Conservation (phyloP, 2,329 filamentous ascomycete species). For the Fusarium circinatum region DNA sequence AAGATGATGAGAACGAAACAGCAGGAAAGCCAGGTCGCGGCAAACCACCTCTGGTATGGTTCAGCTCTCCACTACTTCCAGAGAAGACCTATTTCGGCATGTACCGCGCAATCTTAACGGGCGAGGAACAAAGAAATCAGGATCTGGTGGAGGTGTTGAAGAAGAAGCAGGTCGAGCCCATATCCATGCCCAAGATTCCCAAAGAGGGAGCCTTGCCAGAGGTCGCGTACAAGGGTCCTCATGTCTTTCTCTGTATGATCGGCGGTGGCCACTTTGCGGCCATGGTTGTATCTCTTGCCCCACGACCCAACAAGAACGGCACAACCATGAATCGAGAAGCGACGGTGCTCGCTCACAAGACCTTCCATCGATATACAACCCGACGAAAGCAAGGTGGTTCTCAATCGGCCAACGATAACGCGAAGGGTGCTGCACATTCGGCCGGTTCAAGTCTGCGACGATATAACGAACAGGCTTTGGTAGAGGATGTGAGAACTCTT, state of each 20-base stretch:
- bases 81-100: slow-evolving; percentile 84
- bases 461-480: slow-evolving; percentile 92
- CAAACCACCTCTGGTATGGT: slow-evolving; percentile 85
- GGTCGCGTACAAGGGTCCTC: slow-evolving; percentile 74
- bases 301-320: slow-evolving; percentile 76
- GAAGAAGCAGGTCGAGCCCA: slow-evolving; percentile 80
- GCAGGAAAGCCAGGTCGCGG: slow-evolving; percentile 65
- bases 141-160: slow-evolving; percentile 74
- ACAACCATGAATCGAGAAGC: slow-evolving; percentile 83
- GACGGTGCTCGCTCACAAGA: slow-evolving; percentile 92
- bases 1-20: slow-evolving; percentile 51
- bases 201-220: slow-evolving; percentile 68
- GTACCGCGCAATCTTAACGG: slow-evolving; percentile 83
- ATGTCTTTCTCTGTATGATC: slow-evolving; percentile 98
- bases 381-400: slow-evolving; percentile 95
- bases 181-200: slow-evolving; percentile 60
- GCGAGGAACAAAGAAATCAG: slow-evolving; percentile 71
- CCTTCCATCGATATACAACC: slow-evolving; percentile 97
- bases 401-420: slow-evolving; percentile 91
- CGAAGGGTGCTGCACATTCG: slow-evolving; percentile 94
- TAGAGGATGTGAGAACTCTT: slow-evolving; percentile 85
- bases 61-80: slow-evolving; percentile 79
- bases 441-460: slow-evolving; percentile 89
- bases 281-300: slow-evolving; percentile 91
- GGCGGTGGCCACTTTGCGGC: slow-evolving; percentile 97